Conservation (phyloP, 1,284 basidiomycete species). For the Xerocomus minutiporus region DNA sequence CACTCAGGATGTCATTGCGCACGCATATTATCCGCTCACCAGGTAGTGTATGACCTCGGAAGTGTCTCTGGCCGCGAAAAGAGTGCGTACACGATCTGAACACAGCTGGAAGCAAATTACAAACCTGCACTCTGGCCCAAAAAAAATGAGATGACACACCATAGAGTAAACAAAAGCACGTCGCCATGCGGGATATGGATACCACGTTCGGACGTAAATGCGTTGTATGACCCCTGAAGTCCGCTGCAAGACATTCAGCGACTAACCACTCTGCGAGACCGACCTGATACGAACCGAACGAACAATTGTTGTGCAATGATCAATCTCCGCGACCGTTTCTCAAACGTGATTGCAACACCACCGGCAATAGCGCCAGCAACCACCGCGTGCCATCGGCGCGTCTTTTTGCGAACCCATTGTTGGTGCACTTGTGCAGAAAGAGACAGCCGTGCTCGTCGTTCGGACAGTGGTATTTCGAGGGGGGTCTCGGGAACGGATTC, state of each 20-base stretch:
- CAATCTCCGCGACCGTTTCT: conserved; percentile 64
- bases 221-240: conserved; percentile 80
- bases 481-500: conserved; percentile 26
- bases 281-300: conserved; percentile 52
- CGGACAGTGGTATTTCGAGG: conserved; percentile 22
- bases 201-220: conserved; percentile 59
- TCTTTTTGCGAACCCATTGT: conserved; percentile 60
- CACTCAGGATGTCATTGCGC: background rate
- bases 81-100: conserved; percentile 87
- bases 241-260: conserved; percentile 47
- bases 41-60: conserved; percentile 68
- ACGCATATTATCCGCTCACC: conserved; percentile 45
- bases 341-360: conserved; percentile 78
- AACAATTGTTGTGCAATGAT: conserved; percentile 90
- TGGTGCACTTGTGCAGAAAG: conserved; percentile 59
- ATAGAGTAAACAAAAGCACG: conserved; percentile 77
- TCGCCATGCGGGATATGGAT: conserved; percentile 82
- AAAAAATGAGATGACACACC: conserved; percentile 40
- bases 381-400: conserved; percentile 82
- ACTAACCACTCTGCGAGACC: background rate
- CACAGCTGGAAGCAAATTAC: conserved; percentile 50
- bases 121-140: background rate
- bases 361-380: conserved; percentile 83
- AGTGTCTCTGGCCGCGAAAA: conserved; percentile 81
- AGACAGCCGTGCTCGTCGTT: conserved; percentile 51